These are phyloP conservation scores for Coniferiporia sulphurascens DNA, from an alignment of 1,284 basidiomycete genomes.

Conservation along the genomic window DNA sequence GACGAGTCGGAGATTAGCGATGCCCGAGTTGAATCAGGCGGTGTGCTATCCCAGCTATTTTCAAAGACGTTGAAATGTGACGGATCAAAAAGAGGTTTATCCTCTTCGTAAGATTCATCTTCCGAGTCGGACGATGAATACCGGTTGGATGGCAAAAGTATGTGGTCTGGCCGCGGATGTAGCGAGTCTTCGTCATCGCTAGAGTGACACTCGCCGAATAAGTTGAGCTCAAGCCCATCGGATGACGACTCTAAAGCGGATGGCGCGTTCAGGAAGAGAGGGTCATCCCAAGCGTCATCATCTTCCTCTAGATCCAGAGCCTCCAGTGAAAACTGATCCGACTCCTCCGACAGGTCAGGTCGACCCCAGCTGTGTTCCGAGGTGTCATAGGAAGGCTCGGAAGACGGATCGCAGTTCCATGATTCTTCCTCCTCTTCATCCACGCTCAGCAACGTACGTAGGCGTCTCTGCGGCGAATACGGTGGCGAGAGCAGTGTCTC, in stretches of 20 bases:
- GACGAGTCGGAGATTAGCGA: not conserved
- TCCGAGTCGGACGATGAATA: slow-evolving; percentile 8
- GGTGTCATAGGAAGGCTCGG: not conserved
- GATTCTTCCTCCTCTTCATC: slow-evolving; percentile 11
- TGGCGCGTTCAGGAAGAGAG: slow-evolving; percentile 14
- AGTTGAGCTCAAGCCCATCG: slow-evolving; percentile 5
- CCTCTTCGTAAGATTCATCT: not conserved
- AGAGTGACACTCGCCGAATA: slow-evolving; percentile 3
- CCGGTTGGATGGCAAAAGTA: slow-evolving; percentile 1
- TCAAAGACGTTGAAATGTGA: slow-evolving; percentile 18
- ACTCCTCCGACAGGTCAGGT: slow-evolving; percentile 1
- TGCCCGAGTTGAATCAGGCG: slow-evolving; percentile 8
- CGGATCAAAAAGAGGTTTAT: slow-evolving; percentile 8
- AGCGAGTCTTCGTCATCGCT: not conserved
- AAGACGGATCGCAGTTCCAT: not conserved
- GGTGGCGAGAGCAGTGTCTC: slow-evolving; percentile 4
- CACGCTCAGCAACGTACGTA: slow-evolving; percentile 4
- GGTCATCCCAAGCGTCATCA: slow-evolving; percentile 15
- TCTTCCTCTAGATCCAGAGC: slow-evolving; percentile 5
- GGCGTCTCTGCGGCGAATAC: slow-evolving; percentile 1
- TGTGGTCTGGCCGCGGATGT: not conserved
- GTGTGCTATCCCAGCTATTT: slow-evolving; percentile 13
- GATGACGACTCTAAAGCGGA: not conserved
- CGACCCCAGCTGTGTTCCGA: not conserved
- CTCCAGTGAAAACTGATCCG: not conserved